Evolutionary conservation across 2,329 filamentous ascomycete species (phyloP).

Genomic region (Gaeumannomyces sp.): DNA sequence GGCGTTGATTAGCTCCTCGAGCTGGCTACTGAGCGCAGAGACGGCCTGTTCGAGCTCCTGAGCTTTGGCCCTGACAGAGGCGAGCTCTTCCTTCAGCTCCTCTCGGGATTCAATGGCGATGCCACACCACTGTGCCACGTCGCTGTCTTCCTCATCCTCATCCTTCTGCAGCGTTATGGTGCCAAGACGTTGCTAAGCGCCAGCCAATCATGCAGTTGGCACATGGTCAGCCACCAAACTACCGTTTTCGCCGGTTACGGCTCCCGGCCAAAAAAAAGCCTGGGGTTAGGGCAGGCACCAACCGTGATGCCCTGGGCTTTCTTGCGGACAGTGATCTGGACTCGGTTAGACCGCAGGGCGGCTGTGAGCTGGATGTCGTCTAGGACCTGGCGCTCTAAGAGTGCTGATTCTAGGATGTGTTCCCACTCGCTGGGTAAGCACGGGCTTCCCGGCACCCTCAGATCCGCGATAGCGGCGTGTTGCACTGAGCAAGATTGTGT

Average conservation of each 20-base stretch:
- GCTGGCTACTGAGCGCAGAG: slow-evolving; percentile 51
- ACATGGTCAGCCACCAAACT: background rate
- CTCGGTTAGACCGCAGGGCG: slow-evolving; percentile 32
- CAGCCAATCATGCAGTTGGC: slow-evolving; percentile 17
- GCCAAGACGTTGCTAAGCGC: slow-evolving; percentile 60
- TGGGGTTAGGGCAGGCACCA: slow-evolving; percentile 23
- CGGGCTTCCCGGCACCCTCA: slow-evolving; percentile 48
- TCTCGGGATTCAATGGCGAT: slow-evolving; percentile 45
- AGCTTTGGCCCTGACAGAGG: slow-evolving; percentile 33
- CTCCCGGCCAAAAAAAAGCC: background rate
- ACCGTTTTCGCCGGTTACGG: too few species aligned
- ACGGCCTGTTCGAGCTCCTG: slow-evolving; percentile 49
- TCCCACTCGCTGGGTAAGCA: slow-evolving; percentile 62
- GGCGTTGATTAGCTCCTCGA: slow-evolving; percentile 59
- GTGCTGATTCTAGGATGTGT: slow-evolving; percentile 47
- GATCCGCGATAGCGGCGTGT: slow-evolving; percentile 46
- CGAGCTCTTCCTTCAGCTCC: slow-evolving; percentile 37
- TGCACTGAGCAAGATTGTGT: slow-evolving; percentile 37
- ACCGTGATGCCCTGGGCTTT: slow-evolving; percentile 64
- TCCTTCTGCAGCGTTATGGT: slow-evolving; percentile 51
- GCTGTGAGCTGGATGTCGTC: slow-evolving; percentile 55
- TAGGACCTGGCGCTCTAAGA: slow-evolving; percentile 43
- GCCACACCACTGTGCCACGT: slow-evolving; percentile 65
- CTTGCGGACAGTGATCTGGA: slow-evolving; percentile 60
- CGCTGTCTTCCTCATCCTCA: slow-evolving; percentile 52